Conservation (phyloP, 139 green algal species). For the Choricystis sp. region DNA sequence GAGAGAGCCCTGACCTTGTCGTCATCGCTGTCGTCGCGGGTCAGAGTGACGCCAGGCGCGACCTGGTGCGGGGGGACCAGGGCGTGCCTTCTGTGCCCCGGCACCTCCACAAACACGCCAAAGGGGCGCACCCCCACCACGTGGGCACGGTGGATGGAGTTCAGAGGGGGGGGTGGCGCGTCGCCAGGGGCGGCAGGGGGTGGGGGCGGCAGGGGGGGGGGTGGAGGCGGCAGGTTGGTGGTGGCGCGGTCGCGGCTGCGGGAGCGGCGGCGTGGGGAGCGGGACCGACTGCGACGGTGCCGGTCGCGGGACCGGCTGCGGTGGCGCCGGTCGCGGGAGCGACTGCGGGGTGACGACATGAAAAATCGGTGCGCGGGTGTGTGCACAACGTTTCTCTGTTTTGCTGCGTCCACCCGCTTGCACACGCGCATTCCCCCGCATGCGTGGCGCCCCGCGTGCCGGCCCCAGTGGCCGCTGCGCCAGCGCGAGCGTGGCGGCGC, state of each 20-base stretch:
- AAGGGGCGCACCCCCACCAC: not conserved
- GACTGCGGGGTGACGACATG: too few species aligned
- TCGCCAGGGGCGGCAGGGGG: too few species aligned
- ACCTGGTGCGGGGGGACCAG: not conserved
- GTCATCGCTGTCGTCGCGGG: not conserved
- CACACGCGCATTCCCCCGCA: too few species aligned
- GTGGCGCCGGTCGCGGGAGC: not conserved
- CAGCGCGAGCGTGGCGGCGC: too few species aligned
- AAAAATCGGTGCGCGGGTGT: too few species aligned
- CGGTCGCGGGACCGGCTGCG: not conserved
- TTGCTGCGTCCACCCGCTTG: too few species aligned
- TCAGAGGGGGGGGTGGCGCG: not conserved
- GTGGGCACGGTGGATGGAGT: not conserved
- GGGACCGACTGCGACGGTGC: not conserved
- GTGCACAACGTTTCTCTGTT: too few species aligned
- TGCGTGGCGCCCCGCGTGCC: too few species aligned
- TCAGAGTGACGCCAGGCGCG: not conserved
- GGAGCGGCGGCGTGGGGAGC: too few species aligned
- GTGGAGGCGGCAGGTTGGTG: not conserved
- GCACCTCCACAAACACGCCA: not conserved
- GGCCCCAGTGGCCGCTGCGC: too few species aligned
- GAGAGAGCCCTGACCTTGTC: not conserved
- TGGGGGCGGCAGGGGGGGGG: too few species aligned
- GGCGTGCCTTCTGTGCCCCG: not conserved
- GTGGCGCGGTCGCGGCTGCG: too few species aligned